Evolutionary conservation across 345 rosid species (phyloP), one percentile per base, ranked within the genome.

Genomic region (Salix suchowensis): DNA sequence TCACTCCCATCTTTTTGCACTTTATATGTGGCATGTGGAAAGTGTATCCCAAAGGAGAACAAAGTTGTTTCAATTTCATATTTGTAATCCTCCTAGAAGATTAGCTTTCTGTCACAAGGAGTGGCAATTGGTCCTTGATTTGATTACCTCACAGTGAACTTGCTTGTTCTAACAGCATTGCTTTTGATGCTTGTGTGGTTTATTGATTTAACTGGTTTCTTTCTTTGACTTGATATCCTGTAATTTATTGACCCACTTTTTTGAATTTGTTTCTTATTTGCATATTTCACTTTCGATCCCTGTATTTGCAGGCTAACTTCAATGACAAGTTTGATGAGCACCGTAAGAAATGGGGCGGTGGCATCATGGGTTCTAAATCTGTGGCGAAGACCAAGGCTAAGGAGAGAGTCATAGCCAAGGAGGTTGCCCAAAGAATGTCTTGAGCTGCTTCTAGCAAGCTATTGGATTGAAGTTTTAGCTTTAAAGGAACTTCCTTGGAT

Each of bases 341-440:
- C 78, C 79, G 93, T 44, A 89, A 91, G 86, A 89, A 82, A 83
- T 91, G 94, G 92, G 94, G 94, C 14, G 92, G 97, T 15, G 94
- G 97, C 2, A 86, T 90, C 28, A 91, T 90, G 96, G 96, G 96
- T 4, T 85, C 94, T 30, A 91, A 91, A 82, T 90, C 96, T 1
- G 91, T 88, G 82, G 91, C 96, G 46, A 87, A 84, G 78, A 87
- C 91, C 70, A 90, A 88, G 78, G 94, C 97, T 36, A 87, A 81
- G 62, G 90, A 91, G 83, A 88, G 80, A 67, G 19, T 91, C 67
- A 71, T 90, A 16, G 92, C 92, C 24, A 90, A 88, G 86, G 92
- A 91, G 65, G 88, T 87, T 60, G 93, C 95, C 11, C 93, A 92
- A 46, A 92, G 95, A 77, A 85, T 92, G 91, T 77, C 78, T 50